phyloP scores from a whole-genome alignment of 768 basidiomycete genomes.

The Leucocoprinus sp. region DNA sequence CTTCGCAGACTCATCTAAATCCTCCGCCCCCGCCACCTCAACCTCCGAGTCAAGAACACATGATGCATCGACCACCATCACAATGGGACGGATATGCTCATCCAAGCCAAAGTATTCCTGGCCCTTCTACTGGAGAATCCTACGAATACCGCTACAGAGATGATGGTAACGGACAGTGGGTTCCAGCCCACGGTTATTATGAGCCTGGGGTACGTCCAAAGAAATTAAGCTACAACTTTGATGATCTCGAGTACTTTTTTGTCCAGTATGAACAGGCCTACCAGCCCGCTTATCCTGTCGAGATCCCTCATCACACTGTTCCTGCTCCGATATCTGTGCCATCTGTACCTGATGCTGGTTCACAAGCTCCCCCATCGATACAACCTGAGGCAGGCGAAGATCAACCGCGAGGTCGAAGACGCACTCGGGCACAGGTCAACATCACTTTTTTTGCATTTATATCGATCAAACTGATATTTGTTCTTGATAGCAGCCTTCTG shows the following conservation, averaged over 20 bases:
- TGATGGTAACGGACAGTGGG: slow-evolving; percentile 43
- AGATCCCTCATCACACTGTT: slow-evolving; percentile 9
- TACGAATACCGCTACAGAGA: slow-evolving; percentile 60
- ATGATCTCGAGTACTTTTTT: too few relatives aligned
- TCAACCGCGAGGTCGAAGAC: slow-evolving; percentile 60
- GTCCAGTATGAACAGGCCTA: slow-evolving; percentile 52
- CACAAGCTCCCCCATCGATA: slow-evolving; percentile 12
- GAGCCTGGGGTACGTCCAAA: slow-evolving; percentile 46
- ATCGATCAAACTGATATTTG: neutral
- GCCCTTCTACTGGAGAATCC: slow-evolving; percentile 40
- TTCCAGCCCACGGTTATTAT: slow-evolving; percentile 43
- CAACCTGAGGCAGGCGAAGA: slow-evolving; percentile 20
- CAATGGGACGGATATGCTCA: slow-evolving; percentile 48
- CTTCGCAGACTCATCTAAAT: slow-evolving; percentile 55
- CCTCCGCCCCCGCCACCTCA: slow-evolving; percentile 27
- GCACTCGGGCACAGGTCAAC: slow-evolving; percentile 49
- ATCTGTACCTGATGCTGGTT: slow-evolving; percentile 12
- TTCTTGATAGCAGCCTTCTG: slow-evolving; percentile 43
- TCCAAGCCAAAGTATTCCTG: slow-evolving; percentile 38
- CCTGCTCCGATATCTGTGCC: slow-evolving; percentile 25
- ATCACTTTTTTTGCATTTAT: slow-evolving; percentile 4
- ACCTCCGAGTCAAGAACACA: slow-evolving; percentile 28
- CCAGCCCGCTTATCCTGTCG: slow-evolving; percentile 17
- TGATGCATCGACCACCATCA: slow-evolving; percentile 36
- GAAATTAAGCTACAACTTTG: too few relatives aligned